Evolutionary conservation across 225 moss, liverwort and hornwort genomes (phyloP), one percentile per base, ranked within the genome.

Genomic region (Lunularia cruciata): DNA sequence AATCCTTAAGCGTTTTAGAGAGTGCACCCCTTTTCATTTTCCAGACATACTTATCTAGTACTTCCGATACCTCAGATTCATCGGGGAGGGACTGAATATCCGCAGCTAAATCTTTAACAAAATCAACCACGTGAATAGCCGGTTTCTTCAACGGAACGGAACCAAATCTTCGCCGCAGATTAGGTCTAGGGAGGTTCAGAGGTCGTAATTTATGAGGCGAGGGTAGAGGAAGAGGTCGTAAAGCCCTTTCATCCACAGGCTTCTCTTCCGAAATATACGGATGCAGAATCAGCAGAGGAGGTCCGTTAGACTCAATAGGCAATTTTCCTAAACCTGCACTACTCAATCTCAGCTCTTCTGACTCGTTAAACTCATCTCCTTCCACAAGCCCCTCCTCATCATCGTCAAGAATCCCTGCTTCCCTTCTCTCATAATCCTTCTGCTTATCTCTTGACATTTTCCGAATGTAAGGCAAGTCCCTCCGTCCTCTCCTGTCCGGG

Each of bases 131-230:
- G 4, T 70, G 39, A 8, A 35, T 20, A 0, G 67, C 26, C 4
- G 14, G 22, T 47, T 63, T 76, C n/a, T 76, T 81, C 32, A 47
- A 31, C 49, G 67, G 57, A 15, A 60, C n/a, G 5, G 57, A 2
- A 28, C 57, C 72, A n/a, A 86, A 37, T 25, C 81, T 51, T 57
- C 72, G 66, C 30, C 80, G 85, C 9, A 83, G 78, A 7, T 84
- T 77, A 2, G 75, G 62, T 13, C 78, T 72, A 34, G 95, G 90
- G 49, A 92, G 75, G 45, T 78, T 76, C 57, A 77, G 30, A 6
- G 88, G 92, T 4, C 88, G 83, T 70, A 84, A 18, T 59, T 88
- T 92, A 72, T 89, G 86, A 31, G 95, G 92, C 87, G 87, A 78
- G 57, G 85, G 79, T 67, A 83, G 76, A 22, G 95, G 92, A 53